These are phyloP conservation scores for Pseudotulostoma volvatum DNA, from an alignment of 495 filamentous ascomycete genomes.

Conservation along the genomic window DNA sequence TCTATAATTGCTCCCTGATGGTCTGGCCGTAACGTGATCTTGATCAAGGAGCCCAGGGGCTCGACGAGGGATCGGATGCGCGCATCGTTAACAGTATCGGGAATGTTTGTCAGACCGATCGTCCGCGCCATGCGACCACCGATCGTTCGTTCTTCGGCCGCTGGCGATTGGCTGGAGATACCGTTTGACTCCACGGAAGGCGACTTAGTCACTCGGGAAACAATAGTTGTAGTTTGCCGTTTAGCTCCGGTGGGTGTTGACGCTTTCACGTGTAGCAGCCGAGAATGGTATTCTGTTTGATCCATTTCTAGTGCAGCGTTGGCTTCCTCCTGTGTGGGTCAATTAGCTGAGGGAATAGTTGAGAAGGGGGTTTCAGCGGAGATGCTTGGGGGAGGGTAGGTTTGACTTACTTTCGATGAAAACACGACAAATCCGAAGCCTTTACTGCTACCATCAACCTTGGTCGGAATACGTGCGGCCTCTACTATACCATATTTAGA, in stretches of 20 bases:
- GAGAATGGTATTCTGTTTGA: slow-evolving; percentile 50
- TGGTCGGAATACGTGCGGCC: slow-evolving; percentile 45
- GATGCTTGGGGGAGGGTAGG: no score
- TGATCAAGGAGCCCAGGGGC: slow-evolving; percentile 36
- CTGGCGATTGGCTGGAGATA: slow-evolving; percentile 1
- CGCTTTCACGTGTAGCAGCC: slow-evolving; percentile 51
- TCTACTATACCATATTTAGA: slow-evolving; percentile 59
- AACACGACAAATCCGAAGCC: slow-evolving; percentile 71
- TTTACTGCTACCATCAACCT: slow-evolving; percentile 45
- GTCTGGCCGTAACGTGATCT: slow-evolving; percentile 46
- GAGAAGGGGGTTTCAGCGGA: no score
- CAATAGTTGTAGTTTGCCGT: slow-evolving; percentile 26
- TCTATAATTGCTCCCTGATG: slow-evolving; percentile 83
- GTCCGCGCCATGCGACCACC: slow-evolving; percentile 35
- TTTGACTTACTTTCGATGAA: slow-evolving; percentile 39
- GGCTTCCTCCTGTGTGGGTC: slow-evolving; percentile 37
- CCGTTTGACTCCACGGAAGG: slow-evolving; percentile 25
- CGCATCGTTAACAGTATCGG: slow-evolving; percentile 49
- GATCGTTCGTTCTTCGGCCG: slow-evolving; percentile 13
- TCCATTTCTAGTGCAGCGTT: slow-evolving; percentile 52
- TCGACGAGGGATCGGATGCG: slow-evolving; percentile 45
- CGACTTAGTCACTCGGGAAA: slow-evolving; percentile 21
- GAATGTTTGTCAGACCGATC: slow-evolving; percentile 41
- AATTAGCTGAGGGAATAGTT: slow-evolving; percentile 4
- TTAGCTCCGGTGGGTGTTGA: slow-evolving; percentile 34